Conservation (phyloP, 768 basidiomycete genomes). For the Panaeolus cyanescens region DNA sequence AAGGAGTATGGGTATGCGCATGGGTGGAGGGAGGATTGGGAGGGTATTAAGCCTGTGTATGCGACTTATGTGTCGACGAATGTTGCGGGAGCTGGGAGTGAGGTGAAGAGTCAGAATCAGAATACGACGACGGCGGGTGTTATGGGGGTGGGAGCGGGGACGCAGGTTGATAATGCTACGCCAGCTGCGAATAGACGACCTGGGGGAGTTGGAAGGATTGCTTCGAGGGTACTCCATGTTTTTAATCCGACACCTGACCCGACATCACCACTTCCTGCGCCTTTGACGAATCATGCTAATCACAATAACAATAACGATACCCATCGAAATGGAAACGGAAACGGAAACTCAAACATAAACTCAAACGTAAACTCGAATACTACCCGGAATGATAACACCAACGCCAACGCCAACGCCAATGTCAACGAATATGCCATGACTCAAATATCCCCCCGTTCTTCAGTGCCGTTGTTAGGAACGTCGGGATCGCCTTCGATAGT, state of each 20-base stretch:
- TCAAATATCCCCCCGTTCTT: not conserved
- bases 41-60: slow-evolving; percentile 34
- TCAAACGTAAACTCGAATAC: too few relatives aligned
- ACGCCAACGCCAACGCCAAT: not conserved
- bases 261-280: slow-evolving; percentile 17
- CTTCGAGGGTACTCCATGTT: slow-evolving; percentile 12
- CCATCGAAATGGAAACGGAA: too few relatives aligned
- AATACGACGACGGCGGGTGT: too few relatives aligned
- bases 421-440: not conserved
- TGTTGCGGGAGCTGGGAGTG: too few relatives aligned
- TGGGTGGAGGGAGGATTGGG: slow-evolving; percentile 26
- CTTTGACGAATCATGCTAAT: too few relatives aligned
- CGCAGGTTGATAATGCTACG: too few relatives aligned
- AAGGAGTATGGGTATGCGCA: slow-evolving; percentile 8
- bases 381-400: not conserved
- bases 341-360: too few relatives aligned
- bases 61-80: slow-evolving; percentile 29
- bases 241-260: slow-evolving; percentile 21
- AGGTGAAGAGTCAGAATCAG: too few relatives aligned
- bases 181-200: too few relatives aligned
- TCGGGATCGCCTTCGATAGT: not conserved
- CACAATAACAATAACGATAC: too few relatives aligned
- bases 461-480: too few relatives aligned
- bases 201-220: not conserved
- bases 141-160: too few relatives aligned